Percentiles rank a stretch among this genome's conserved stretches.
phyloP scores from a whole-genome alignment of 169 alveolate genomes.

The Eimeria acervulina region DNA sequence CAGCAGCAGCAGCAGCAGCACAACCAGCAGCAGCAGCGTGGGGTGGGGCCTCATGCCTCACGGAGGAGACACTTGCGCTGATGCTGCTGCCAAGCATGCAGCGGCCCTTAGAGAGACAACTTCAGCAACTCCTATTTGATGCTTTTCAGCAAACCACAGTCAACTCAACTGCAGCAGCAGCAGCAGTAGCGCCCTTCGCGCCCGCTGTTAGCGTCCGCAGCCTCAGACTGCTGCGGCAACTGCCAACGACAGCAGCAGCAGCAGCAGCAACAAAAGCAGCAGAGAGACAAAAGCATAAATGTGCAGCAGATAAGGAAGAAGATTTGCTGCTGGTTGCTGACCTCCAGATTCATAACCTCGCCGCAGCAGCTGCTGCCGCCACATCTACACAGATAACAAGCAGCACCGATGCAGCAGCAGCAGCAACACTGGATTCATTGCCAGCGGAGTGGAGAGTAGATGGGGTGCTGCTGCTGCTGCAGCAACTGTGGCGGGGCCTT shows the following conservation, averaged over 20 bases:
- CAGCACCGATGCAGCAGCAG: background rate
- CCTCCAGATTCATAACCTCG: background rate
- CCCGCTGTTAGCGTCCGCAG: background rate
- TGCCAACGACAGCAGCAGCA: background rate
- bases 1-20: background rate
- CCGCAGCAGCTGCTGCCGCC: constrained; percentile 29
- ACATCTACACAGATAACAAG: background rate
- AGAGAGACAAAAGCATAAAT: background rate
- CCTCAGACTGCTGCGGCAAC: constrained; percentile 6
- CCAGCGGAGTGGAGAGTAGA: constrained; percentile 8
- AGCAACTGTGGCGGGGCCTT: constrained; percentile 41
- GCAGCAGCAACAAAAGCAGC: background rate
- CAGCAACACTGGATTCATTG: constrained; percentile 37
- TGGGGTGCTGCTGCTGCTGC: constrained; percentile 66
- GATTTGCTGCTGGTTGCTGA: background rate
- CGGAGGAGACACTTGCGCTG: background rate
- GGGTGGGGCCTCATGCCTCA: background rate
- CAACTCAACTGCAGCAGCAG: too few relatives aligned
- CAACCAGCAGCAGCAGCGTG: background rate
- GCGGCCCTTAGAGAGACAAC: background rate
- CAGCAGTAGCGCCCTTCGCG: background rate
- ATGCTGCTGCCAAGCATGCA: constrained; percentile 3
- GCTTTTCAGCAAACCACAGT: background rate
- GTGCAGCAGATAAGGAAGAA: background rate
- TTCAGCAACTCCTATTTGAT: background rate